Conservation (phyloP, 2,329 filamentous ascomycete genomes). For the Ascochyta lentis region DNA sequence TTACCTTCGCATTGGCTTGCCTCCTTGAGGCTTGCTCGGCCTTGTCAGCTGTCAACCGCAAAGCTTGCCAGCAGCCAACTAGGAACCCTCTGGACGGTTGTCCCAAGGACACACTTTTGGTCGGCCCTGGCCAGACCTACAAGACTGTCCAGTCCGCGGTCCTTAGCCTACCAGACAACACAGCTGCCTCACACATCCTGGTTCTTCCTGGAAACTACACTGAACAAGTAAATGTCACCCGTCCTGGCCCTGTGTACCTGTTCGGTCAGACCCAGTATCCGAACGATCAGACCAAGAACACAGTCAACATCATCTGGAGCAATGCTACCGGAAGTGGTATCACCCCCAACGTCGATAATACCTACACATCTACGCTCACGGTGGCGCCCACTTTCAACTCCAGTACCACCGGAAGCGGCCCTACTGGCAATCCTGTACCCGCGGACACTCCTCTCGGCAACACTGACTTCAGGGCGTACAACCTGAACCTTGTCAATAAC, state of each 20-base stretch:
- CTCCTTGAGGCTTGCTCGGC: conserved; percentile 26
- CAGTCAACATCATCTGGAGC: conserved; percentile 65
- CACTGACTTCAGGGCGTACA: conserved; percentile 69
- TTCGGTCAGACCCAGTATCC: conserved; percentile 64
- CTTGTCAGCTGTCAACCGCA: conserved; percentile 25
- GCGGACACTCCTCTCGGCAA: conserved; percentile 68
- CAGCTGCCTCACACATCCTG: conserved; percentile 61
- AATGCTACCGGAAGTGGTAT: conserved; percentile 59
- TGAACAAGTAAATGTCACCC: conserved; percentile 71
- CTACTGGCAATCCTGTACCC: conserved; percentile 67
- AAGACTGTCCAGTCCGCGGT: conserved; percentile 58
- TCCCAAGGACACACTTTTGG: conserved; percentile 42
- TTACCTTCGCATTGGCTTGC: conserved; percentile 8
- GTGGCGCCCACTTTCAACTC: conserved; percentile 69
- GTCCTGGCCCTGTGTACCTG: conserved; percentile 65
- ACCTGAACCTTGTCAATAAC: conserved; percentile 70
- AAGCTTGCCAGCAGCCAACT: conserved; percentile 48
- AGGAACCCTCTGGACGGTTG: conserved; percentile 49
- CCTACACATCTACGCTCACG: conserved; percentile 66
- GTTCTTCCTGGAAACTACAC: conserved; percentile 66
- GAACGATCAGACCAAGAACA: conserved; percentile 56
- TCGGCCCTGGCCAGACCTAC: conserved; percentile 33
- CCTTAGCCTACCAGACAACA: conserved; percentile 55
- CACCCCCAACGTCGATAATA: conserved; percentile 62
- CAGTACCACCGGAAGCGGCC: conserved; percentile 66